Conservation (phyloP, 805 yeast genomes). For the Cyberlindnera japonica region DNA sequence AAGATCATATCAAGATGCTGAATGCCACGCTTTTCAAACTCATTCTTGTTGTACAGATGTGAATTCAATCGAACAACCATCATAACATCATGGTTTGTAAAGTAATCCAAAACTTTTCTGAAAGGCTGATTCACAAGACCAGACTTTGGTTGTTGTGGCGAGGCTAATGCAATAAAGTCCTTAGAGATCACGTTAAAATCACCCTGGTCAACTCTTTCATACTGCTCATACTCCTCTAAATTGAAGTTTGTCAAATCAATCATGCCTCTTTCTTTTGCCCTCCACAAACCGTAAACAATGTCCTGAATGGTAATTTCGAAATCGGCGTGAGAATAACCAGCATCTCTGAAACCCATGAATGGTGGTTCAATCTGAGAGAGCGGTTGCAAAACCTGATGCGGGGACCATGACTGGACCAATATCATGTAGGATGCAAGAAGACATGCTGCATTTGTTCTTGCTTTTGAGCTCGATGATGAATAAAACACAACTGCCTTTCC, state of each 20-base stretch:
- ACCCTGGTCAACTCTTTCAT: slow-evolving; percentile 95
- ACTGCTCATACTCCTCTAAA: slow-evolving; percentile 89
- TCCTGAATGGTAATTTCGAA: slow-evolving; percentile 93
- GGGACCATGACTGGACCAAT: slow-evolving; percentile 95
- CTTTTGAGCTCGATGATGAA: slow-evolving; percentile 75
- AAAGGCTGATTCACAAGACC: slow-evolving; percentile 64
- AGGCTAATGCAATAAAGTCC: slow-evolving; percentile 95
- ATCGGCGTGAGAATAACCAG: slow-evolving; percentile 95
- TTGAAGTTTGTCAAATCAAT: slow-evolving; percentile 83
- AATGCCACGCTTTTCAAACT: slow-evolving; percentile 79
- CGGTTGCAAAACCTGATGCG: slow-evolving; percentile 95
- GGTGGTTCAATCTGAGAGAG: slow-evolving; percentile 90
- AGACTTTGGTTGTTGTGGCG: slow-evolving; percentile 72
- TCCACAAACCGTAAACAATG: slow-evolving; percentile 93
- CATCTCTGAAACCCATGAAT: slow-evolving; percentile 92
- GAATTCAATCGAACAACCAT: slow-evolving; percentile 91
- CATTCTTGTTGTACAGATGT: slow-evolving; percentile 79
- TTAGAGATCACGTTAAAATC: slow-evolving; percentile 90
- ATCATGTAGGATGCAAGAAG: slow-evolving; percentile 92
- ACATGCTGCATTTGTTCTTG: slow-evolving; percentile 92
- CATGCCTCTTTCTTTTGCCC: slow-evolving; percentile 91
- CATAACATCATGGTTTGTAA: slow-evolving; percentile 68
- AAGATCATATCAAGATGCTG: slow-evolving; percentile 93
- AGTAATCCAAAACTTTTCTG: slow-evolving; percentile 74
- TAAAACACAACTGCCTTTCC: slow-evolving; percentile 89